A percentile compares a stretch with the other conserved stretches of the same genome.
These are phyloP conservation scores for Incumbomyces lentus DNA, from an alignment of 2,329 filamentous ascomycete genomes.

Conservation along the genomic window DNA sequence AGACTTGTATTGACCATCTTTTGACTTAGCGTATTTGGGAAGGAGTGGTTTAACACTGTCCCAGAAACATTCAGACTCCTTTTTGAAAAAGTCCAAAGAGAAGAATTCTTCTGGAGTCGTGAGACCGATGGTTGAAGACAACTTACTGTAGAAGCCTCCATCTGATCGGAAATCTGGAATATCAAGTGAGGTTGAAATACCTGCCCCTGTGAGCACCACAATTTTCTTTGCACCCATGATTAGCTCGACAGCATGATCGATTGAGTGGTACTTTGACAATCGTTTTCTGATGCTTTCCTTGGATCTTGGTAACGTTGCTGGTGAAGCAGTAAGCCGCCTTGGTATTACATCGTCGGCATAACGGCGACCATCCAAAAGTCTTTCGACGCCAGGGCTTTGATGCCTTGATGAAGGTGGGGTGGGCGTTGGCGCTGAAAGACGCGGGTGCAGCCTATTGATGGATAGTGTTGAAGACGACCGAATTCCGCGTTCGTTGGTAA, in stretches of 20 bases:
- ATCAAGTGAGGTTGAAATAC: constrained; percentile 91
- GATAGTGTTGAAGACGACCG: constrained; percentile 3
- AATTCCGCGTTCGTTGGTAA: background rate
- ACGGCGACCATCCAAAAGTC: constrained; percentile 6
- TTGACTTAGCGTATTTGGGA: constrained; percentile 40
- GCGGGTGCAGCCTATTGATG: background rate
- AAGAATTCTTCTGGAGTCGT: constrained; percentile 91
- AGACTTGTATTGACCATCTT: constrained; percentile 22
- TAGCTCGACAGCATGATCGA: constrained; percentile 76
- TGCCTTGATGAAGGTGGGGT: constrained; percentile 3
- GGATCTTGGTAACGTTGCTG: background rate
- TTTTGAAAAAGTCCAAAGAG: constrained; percentile 74
- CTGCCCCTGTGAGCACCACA: constrained; percentile 86
- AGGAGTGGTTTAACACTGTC: constrained; percentile 7
- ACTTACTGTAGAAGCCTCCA: constrained; percentile 41
- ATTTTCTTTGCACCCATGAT: constrained; percentile 69
- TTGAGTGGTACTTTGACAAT: constrained; percentile 58
- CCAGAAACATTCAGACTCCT: constrained; percentile 86
- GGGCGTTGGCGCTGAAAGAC: background rate
- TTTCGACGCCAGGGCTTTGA: constrained; percentile 6
- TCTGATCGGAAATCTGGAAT: constrained; percentile 95
- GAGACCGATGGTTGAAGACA: constrained; percentile 55
- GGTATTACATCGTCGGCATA: constrained; percentile 6
- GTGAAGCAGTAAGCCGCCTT: constrained; percentile 6
- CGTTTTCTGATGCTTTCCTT: constrained; percentile 11